Evolutionary conservation across 23 red algal species (phyloP).

Genomic region (Cyanidiococcus yangmingshanensis): DNA sequence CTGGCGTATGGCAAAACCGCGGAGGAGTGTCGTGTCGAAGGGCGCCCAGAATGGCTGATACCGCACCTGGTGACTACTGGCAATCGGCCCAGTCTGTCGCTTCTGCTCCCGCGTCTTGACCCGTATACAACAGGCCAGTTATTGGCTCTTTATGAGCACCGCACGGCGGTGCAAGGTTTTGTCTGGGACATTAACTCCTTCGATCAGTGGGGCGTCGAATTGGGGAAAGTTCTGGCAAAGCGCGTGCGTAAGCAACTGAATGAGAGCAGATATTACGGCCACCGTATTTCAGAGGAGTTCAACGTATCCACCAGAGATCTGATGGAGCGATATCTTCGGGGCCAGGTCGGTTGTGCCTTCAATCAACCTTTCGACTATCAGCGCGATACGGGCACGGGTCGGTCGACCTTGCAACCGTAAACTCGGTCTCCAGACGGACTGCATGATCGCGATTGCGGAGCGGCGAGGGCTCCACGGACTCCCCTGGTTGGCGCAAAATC

Average conservation of each 20-base stretch:
- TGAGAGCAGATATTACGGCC: constrained; percentile 47
- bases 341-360: constrained; percentile 64
- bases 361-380: constrained; percentile 46
- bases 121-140: constrained; percentile 78
- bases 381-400: constrained; percentile 4
- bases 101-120: constrained; percentile 57
- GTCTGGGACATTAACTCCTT: constrained; percentile 98
- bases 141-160: constrained; percentile 91
- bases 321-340: constrained; percentile 56
- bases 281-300: constrained; percentile 45
- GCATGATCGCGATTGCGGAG: too few relatives aligned
- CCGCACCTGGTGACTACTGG: constrained; percentile 77
- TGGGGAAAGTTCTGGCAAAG: constrained; percentile 94
- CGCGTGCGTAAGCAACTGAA: constrained; percentile 75
- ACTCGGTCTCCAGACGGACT: too few relatives aligned
- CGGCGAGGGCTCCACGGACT: too few relatives aligned
- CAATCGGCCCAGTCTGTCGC: constrained; percentile 59
- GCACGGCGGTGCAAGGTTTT: constrained; percentile 91
- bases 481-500: too few relatives aligned
- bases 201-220: constrained; percentile 96
- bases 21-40: constrained; percentile 66
- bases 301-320: constrained; percentile 60
- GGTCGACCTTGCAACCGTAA: constrained; percentile 2
- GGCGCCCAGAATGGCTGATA: constrained; percentile 48
- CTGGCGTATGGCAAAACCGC: constrained; percentile 83